These are phyloP conservation scores for Oryza coarctata DNA, from an alignment of 176 grass and related monocot genomes.

Conservation along the genomic window DNA sequence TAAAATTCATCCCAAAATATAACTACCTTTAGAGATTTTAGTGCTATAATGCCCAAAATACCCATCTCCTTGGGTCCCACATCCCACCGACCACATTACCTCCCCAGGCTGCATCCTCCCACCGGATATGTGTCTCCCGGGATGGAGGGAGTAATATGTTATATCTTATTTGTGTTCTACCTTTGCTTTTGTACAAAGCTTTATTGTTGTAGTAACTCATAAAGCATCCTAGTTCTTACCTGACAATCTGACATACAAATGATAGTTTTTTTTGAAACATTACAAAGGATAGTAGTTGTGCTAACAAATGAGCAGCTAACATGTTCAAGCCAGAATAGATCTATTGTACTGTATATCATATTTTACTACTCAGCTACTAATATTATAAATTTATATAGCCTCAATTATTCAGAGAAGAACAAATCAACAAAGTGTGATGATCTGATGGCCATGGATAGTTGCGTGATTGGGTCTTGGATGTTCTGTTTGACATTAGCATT, in stretches of 20 bases:
- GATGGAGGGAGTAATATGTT: no score
- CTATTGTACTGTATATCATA: neutral
- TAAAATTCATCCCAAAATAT: no score
- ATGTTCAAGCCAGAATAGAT: constrained; percentile 13
- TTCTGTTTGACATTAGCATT: neutral
- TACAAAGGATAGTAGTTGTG: neutral
- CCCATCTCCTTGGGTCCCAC: no score
- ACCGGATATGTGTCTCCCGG: no score
- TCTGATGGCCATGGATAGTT: neutral
- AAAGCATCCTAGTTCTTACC: neutral
- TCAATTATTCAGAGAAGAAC: constrained; percentile 8
- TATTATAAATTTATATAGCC: neutral
- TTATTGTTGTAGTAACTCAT: neutral
- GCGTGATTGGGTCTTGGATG: neutral
- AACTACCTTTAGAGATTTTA: no score
- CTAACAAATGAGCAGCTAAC: constrained; percentile 9
- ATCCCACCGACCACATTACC: no score
- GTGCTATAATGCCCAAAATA: no score
- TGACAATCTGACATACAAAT: neutral
- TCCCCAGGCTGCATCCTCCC: no score
- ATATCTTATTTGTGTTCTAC: neutral
- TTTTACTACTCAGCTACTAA: constrained; percentile 20
- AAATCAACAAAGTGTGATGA: neutral
- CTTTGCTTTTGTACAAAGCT: neutral
- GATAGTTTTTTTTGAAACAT: no score